These are phyloP conservation scores for Knoxdaviesia proteae DNA, from an alignment of 2,329 filamentous ascomycete species.

Conservation along the genomic window DNA sequence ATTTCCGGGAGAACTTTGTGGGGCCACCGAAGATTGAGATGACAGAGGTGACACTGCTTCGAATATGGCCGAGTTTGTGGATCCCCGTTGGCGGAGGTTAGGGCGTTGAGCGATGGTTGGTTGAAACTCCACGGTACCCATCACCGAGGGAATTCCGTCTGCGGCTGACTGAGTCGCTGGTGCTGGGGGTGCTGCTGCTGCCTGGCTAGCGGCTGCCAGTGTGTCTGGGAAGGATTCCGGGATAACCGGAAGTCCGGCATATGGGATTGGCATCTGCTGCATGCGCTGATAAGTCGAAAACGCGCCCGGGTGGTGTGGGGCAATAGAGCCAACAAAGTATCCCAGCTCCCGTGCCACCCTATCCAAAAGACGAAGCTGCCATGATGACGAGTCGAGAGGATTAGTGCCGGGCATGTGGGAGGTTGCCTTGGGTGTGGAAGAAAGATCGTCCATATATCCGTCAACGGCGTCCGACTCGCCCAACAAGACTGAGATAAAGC, in stretches of 20 bases:
- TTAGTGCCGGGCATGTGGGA: slow-evolving; percentile 13
- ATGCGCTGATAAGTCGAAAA: slow-evolving; percentile 62
- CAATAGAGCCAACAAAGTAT: slow-evolving; percentile 60
- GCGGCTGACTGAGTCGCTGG: slow-evolving; percentile 3
- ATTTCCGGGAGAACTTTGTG: slow-evolving; percentile 2
- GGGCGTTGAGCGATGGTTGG: slow-evolving; percentile 20
- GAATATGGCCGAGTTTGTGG: slow-evolving; percentile 5
- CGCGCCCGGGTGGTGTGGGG: slow-evolving; percentile 61
- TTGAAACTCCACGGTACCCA: slow-evolving; percentile 17
- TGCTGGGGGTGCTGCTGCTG: slow-evolving; percentile 9
- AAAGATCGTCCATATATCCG: slow-evolving; percentile 18
- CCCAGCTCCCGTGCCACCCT: slow-evolving; percentile 75
- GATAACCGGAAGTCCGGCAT: slow-evolving; percentile 54
- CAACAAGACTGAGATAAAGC: slow-evolving; percentile 64
- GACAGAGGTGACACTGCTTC: no score
- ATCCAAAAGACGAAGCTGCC: slow-evolving; percentile 64
- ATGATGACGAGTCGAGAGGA: slow-evolving; percentile 23
- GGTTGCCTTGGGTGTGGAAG: slow-evolving; percentile 22
- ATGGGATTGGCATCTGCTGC: slow-evolving; percentile 45
- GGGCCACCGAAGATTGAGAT: slow-evolving; percentile 1
- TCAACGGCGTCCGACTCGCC: slow-evolving; percentile 51
- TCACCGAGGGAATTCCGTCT: slow-evolving; percentile 3
- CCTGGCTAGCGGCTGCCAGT: slow-evolving; percentile 5
- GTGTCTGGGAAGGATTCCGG: slow-evolving; percentile 21
- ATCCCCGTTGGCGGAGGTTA: slow-evolving; percentile 12